A percentile compares a stretch with the other conserved stretches of the same genome.
These are phyloP conservation scores for Tricladium varicosporioides DNA, from an alignment of 2,329 filamentous ascomycete species.

Conservation along the genomic window DNA sequence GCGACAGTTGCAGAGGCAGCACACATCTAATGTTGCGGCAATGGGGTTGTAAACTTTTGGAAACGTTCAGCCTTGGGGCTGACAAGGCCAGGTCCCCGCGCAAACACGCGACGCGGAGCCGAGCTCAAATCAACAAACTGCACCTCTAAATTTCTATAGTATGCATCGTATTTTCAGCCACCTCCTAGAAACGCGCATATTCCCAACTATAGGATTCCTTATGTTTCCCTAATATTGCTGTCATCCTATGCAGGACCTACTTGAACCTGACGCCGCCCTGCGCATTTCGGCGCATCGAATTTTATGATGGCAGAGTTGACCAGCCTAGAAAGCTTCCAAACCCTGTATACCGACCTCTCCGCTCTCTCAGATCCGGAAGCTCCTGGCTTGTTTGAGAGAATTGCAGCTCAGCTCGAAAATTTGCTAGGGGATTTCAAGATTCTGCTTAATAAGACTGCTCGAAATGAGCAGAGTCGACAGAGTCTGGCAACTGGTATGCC, in stretches of 20 bases:
- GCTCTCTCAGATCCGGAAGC: slow-evolving; percentile 71
- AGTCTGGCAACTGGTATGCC: slow-evolving; percentile 63
- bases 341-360: slow-evolving; percentile 81
- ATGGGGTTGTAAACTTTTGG: too few species aligned
- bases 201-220: too few species aligned
- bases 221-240: slow-evolving; percentile 6
- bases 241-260: slow-evolving; percentile 17
- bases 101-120: too few species aligned
- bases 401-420: slow-evolving; percentile 62
- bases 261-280: slow-evolving; percentile 4
- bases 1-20: too few species aligned
- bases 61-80: too few species aligned
- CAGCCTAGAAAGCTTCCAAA: slow-evolving; percentile 74
- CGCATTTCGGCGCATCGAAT: slow-evolving; percentile 24
- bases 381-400: slow-evolving; percentile 63
- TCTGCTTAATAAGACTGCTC: slow-evolving; percentile 71
- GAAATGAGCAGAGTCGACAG: slow-evolving; percentile 73
- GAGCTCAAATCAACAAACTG: too few species aligned
- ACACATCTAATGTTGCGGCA: too few species aligned
- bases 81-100: too few species aligned
- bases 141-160: too few species aligned
- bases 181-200: background rate
- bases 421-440: slow-evolving; percentile 66
- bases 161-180: too few species aligned
- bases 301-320: slow-evolving; percentile 67